Base-by-base conservation (phyloP, 2,329 filamentous ascomycete genomes). In the Exophiala alcalophila region DNA sequence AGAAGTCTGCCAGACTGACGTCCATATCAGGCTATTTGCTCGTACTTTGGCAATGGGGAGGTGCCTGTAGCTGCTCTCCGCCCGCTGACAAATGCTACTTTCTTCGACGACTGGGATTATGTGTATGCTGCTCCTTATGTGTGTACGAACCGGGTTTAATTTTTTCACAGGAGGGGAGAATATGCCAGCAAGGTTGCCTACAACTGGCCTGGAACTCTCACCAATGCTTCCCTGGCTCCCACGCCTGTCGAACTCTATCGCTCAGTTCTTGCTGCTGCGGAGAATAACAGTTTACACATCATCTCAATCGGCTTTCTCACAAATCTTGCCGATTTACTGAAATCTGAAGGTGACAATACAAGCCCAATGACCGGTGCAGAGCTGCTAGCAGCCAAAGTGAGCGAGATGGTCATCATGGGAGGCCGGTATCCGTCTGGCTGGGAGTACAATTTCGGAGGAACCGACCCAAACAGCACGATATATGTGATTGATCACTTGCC, bases 41-140 rank as follows among this genome's bases (percentile, higher is more conserved):
- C 37, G 32, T 40, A 40, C 37, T 40, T 40, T 32, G 37, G 37
- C 9, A 40, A 40, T 12, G 16, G n/a, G 15, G 12, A 40, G 4
- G 37, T 40, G 8, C 37, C 37, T 9, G 20, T 40, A 7, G 37
- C 37, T 11, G 37, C 37, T 40, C 7, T 40, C 14, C 37, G 37
- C 14, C 37, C 37, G 8, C 23, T 40, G 21, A 33, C 37, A 31
- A 40, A 40, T 32, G 37, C 24, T 14, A 20, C 37, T 6, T 40
- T 40, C 27, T 40, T 40, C 37, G 37, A 40, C 20, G 37, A 40
- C 37, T 40, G 37, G 37, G 37, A 40, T 15, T 40, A 40, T 19
- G 37, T 40, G 37, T 40, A 32, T 6, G 37, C n/a, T n/a, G n/a
- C n/a, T n/a, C n/a, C 16, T 7, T 32, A 4, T 10, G 26, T 16